Evolutionary conservation across 371 early-diverging fungal species (phyloP), one percentile per base, ranked within the genome.

Genomic region (Smittium culicis): DNA sequence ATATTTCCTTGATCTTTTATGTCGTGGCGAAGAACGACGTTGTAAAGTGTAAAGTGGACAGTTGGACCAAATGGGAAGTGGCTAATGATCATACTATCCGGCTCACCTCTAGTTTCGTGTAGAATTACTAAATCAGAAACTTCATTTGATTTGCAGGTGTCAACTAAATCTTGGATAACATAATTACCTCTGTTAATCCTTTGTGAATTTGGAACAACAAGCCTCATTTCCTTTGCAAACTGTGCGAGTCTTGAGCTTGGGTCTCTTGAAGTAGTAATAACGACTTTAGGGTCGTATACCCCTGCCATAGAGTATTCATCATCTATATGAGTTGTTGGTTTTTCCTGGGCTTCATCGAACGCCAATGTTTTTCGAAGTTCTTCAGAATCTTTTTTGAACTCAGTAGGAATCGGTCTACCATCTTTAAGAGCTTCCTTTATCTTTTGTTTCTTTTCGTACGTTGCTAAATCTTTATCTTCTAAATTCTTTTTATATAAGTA

Each of bases 11-110:
- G 83, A 73, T 96, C 91, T 70, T 91, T 87, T 70, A 96, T 91
- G 76, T 98, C 98, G 77, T 98, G 98, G 33, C 98, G 85, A 70
- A 98, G 81, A 0, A 96, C 96, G 32, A 97, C 93, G 72, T 98
- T 98, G 81, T 93, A 92, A 68, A 99, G 80, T 31, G 95, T 90
- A 73, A 99, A 99, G 77, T 92, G 93, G 34, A 94, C 91, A 0
- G 99, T 99, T 5, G 98, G 98, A 20, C 99, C 99, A 78, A 96
- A 93, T 32, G 99, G 99, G 71, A 97, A 92, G 75, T 98, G 98
- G 70, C 87, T 89, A 27, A 99, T 78, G 54, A 96, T 87, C 85
- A 99, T 85, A 67, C 96, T 92, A 79, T 96, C 95, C 11, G 99
- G 99, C 78, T 94, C 88, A 31, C 99, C 99, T 74, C 98, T 88